Percentiles rank a stretch among this genome's conserved stretches.
phyloP scores from a whole-genome alignment of 2,329 filamentous ascomycete species.

The Salinomyces thailandicus region DNA sequence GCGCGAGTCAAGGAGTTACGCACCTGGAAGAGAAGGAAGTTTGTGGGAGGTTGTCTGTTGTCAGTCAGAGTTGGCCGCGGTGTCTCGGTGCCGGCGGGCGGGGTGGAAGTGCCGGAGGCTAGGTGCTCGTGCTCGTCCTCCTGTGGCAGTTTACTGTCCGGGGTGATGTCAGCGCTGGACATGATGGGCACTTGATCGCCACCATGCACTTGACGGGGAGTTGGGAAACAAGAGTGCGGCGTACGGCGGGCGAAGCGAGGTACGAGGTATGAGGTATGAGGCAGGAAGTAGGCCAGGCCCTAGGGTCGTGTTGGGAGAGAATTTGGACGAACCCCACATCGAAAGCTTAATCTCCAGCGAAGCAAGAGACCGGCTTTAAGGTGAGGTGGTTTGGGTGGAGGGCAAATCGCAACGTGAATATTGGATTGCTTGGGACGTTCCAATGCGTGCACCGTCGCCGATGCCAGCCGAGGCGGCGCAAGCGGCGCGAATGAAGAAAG shows the following conservation, averaged over 20 bases:
- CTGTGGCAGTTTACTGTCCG: conserved; percentile 25
- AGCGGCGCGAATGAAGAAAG: background rate
- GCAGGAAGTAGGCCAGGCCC: too few species aligned
- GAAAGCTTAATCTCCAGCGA: too few species aligned
- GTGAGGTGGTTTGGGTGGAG: too few species aligned
- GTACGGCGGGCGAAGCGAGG: too few species aligned
- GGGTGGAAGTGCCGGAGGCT: conserved; percentile 70
- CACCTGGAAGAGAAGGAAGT: conserved; percentile 99
- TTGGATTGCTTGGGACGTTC: too few species aligned
- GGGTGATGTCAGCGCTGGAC: conserved; percentile 19
- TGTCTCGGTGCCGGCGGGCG: conserved; percentile 74
- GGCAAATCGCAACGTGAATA: too few species aligned
- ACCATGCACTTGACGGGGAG: too few species aligned
- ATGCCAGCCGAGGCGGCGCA: background rate
- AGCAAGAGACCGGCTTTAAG: too few species aligned
- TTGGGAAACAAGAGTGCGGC: too few species aligned
- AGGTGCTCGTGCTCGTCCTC: conserved; percentile 67
- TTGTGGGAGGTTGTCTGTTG: conserved; percentile 88
- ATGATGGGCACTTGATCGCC: conserved; percentile 8
- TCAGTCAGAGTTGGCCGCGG: conserved; percentile 88
- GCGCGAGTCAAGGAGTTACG: conserved; percentile 59
- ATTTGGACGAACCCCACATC: too few species aligned
- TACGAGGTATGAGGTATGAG: too few species aligned
- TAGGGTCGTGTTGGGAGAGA: too few species aligned
- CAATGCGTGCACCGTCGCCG: background rate